Percentiles rank a stretch among this genome's conserved stretches.
phyloP scores from a whole-genome alignment of 176 grass and related monocot species.

The Musa troglodytarum region DNA sequence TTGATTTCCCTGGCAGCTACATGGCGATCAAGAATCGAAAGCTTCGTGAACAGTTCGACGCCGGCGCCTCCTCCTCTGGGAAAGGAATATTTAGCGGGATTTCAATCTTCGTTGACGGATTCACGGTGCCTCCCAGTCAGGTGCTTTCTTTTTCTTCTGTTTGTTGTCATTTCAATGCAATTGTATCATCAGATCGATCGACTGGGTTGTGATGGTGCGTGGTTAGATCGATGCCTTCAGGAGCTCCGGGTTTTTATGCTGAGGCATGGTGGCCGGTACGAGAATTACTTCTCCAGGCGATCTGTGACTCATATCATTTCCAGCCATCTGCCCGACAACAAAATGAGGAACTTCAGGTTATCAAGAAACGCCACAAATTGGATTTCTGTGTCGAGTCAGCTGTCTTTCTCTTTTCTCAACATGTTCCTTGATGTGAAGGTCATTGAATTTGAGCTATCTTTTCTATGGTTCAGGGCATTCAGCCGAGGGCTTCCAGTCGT shows the following conservation, averaged over 20 bases:
- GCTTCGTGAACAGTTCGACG: conserved; percentile 38
- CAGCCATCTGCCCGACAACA: conserved; percentile 63
- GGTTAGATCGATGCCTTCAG: conserved; percentile 17
- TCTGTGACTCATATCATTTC: conserved; percentile 79
- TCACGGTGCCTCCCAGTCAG: conserved; percentile 33
- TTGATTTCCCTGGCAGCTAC: conserved; percentile 19
- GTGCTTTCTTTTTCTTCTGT: background rate
- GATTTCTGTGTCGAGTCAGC: background rate
- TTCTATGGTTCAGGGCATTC: conserved; percentile 53
- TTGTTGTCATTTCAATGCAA: background rate
- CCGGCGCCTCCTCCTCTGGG: conserved; percentile 10
- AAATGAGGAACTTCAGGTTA: conserved; percentile 79
- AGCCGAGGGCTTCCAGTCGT: conserved; percentile 70
- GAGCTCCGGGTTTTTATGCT: conserved; percentile 84
- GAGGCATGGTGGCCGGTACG: conserved; percentile 66
- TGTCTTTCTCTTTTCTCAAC: background rate
- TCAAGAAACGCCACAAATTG: background rate
- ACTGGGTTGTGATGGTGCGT: background rate
- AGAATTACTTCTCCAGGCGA: conserved; percentile 86
- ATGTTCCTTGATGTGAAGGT: background rate
- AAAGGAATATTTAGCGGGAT: conserved; percentile 31
- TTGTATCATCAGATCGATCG: background rate
- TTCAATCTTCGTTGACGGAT: conserved; percentile 45
- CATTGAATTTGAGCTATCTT: background rate
- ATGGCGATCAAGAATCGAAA: conserved; percentile 37